Evolutionary conservation across 208 protist species (phyloP), one percentile per base, ranked within the genome.

Genomic region (Trypanosoma scelopori): DNA sequence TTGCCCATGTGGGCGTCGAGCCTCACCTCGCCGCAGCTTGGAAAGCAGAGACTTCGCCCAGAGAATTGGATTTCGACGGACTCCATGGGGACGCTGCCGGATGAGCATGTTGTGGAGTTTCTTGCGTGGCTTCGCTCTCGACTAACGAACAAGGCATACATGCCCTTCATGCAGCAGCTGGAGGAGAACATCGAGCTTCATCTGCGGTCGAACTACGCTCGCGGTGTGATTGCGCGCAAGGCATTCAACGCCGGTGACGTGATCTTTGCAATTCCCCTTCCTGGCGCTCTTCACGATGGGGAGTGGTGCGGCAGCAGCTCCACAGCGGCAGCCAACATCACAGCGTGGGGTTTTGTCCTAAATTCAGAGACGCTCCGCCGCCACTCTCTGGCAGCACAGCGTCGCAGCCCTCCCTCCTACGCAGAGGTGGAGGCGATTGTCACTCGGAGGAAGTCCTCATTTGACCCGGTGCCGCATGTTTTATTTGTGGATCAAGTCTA

Each of bases 1-100:
- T 56, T 92, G 39, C 82, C 86, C 3, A 81, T 84, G 83, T 89
- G 83, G 81, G 71, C 83, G 43, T 87, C 79, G 13, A 92, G 86
- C 65, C 69, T 87, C 15, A 92, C 86, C 35, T 80, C 76, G 1
- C 86, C 86, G 12, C 60, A 71, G 37, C 64, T 87, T 35, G 74
- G 67, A 22, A 79, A 69, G 74, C 71, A 84, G 69, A 78, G 81
- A 28, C 35, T 87, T 42, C 39, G 52, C 49, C 51, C 71, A 58
- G 73, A 83, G 35, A 88, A 78, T 69, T 92, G 86, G 86, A 78
- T 85, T 41, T 73, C 72, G 15, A 59, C 30, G 23, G 78, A 87
- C 52, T 53, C 47, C 13, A 58, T 51, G 27, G 75, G 70, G 46
- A 71, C 50, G 23, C 45, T 89, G 13, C 50, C 47, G 18, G 70